Evolutionary conservation across 352 stramenopile genomes (phyloP).

Genomic region (Phytophthora sp.): DNA sequence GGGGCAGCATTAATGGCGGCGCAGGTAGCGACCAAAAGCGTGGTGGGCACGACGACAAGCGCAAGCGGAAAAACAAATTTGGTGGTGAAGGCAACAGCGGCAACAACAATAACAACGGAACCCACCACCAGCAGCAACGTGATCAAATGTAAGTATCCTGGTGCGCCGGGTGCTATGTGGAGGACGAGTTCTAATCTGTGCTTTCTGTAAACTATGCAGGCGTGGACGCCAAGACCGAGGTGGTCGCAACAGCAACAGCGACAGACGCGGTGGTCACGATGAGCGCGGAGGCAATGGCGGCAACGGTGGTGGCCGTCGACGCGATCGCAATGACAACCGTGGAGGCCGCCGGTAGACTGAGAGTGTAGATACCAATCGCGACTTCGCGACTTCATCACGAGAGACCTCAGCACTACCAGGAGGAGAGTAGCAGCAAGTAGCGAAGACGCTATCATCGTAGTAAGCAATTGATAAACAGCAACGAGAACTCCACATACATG

Average conservation of each 20-base stretch:
- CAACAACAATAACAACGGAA: conserved; percentile 24
- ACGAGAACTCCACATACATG: conserved; percentile 7
- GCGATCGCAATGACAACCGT: conserved; percentile 45
- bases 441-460: conserved; percentile 11
- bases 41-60: conserved; percentile 50
- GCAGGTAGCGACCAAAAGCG: conserved; percentile 31
- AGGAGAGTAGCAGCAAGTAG: background rate
- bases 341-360: conserved; percentile 49
- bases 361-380: conserved; percentile 10
- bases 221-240: conserved; percentile 40
- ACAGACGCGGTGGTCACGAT: conserved; percentile 29
- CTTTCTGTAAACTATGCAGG: conserved; percentile 7
- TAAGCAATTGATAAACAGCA: conserved; percentile 23
- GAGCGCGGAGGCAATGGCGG: conserved; percentile 29
- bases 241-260: conserved; percentile 25
- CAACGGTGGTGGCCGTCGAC: conserved; percentile 31
- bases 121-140: conserved; percentile 42
- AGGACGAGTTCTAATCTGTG: conserved; percentile 1
- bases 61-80: conserved; percentile 54
- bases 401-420: background rate
- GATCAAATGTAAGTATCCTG: conserved; percentile 59
- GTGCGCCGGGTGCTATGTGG: background rate
- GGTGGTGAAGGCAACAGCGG: conserved; percentile 27
- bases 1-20: conserved; percentile 8
- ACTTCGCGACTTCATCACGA: too few species aligned